Evolutionary conservation across 768 basidiomycete species (phyloP), one percentile per base, ranked within the genome.

Genomic region (Agaricus subrufescens): DNA sequence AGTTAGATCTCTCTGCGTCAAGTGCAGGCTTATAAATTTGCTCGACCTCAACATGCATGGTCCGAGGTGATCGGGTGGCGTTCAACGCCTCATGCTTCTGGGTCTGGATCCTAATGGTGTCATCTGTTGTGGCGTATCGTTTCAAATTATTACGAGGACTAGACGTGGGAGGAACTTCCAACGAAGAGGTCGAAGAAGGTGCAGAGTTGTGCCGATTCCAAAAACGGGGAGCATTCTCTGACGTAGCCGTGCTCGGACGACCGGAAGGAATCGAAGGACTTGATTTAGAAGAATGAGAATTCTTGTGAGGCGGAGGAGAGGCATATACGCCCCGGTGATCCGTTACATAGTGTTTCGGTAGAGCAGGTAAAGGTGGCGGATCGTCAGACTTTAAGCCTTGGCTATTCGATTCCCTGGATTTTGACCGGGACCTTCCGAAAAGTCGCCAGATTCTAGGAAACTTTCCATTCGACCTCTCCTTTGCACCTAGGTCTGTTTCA

Each of bases 101-200:
- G 45, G 26, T 54, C 52, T 45, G 52, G 34, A 7, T 29, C 48
- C 7, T 30, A 25, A 2, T 34, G 34, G 34, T 34, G 15, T 56
- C 43, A 34, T 39, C 49, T 30, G 19, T 55, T 26, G 29, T 44
- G 26, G 49, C 46, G 23, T 46, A 50, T 47, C 37, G 46, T n/a
- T n/a, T 47, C 34, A 52, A 40, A 23, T 30, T 46, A 5, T 49
- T 44, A n/a, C 56, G 40, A 9, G 61, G 48, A 14, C 64, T 67
- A 4, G 79, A 77, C 44, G 75, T 44, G 2, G 77, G 79, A 1
- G 79, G 69, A 0, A 54, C 61, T 3, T 77, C 77, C 0, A 69
- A 76, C 2, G 87, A 87, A 0, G 86, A 83, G 0, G 77, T 66
- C 0, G 85, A 86, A 0, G 85, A 86, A 9, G 75, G 75, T 0